These are phyloP conservation scores for Chlamydomonas asymmetrica DNA, from an alignment of 139 green algal species.

Conservation along the genomic window DNA sequence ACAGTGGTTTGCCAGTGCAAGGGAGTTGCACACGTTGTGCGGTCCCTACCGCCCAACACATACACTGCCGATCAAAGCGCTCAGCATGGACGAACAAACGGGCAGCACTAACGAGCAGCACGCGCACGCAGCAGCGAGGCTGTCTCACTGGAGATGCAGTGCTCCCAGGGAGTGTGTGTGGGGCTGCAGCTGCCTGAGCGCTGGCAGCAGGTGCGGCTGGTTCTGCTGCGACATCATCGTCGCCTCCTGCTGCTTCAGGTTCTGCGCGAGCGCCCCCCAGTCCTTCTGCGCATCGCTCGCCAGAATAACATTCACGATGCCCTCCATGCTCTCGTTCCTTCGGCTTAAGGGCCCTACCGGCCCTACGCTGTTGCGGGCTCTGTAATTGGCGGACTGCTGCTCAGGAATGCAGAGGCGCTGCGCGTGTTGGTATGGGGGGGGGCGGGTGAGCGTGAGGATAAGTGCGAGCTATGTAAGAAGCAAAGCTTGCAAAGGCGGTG, in stretches of 20 bases:
- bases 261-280: conserved; percentile 8
- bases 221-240: conserved; percentile 21
- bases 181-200: conserved; percentile 44
- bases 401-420: too few relatives aligned
- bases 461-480: too few relatives aligned
- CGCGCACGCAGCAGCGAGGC: background rate
- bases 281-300: conserved; percentile 18
- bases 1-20: conserved; percentile 2
- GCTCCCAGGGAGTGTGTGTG: conserved; percentile 64
- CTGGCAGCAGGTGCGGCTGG: conserved; percentile 25
- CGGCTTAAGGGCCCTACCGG: too few relatives aligned
- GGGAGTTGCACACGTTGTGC: too few relatives aligned
- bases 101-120: background rate
- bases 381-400: too few relatives aligned
- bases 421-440: too few relatives aligned
- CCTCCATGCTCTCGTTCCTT: conserved; percentile 38
- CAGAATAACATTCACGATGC: conserved; percentile 23
- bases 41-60: conserved; percentile 19
- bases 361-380: too few relatives aligned
- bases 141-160: conserved; percentile 67
- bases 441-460: too few relatives aligned
- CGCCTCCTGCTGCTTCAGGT: conserved; percentile 13
- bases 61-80: background rate
- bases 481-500: too few relatives aligned
- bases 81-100: background rate